Base-by-base conservation (phyloP, 1,284 basidiomycete genomes). In the Puccinia hordei region DNA sequence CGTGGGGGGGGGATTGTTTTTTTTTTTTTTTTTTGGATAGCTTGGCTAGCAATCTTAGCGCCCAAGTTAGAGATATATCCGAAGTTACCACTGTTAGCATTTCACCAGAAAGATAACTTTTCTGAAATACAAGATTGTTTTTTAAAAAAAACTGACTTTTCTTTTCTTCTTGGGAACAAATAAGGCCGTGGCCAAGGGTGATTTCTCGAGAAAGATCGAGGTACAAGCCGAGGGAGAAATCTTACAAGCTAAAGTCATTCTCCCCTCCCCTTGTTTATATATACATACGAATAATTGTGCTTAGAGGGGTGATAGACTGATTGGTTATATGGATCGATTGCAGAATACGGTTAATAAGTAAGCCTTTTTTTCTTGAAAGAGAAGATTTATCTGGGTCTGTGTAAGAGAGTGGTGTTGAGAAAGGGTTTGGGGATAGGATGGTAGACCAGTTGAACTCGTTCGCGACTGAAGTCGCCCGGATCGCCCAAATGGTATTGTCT, bases 141-240 rank as follows among this genome's bases (percentile, higher is more conserved):
- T n/a, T n/a, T n/a, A n/a, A n/a, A n/a, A n/a, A n/a, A n/a, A n/a
- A n/a, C n/a, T n/a, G n/a, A n/a, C n/a, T n/a, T n/a, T n/a, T n/a
- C n/a, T n/a, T n/a, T n/a, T 69, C 24, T 2, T 10, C 35, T 24
- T 17, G 24, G 35, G 33, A 6, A 1, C 2, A 30, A 38, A n/a
- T n/a, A n/a, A 79, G 76, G 85, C 85, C 38, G 85, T 86, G 30
- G 85, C 85, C 24, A 85, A 85, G 78, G 85, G 85, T 51, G 85
- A 86, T 78, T 83, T 86, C 30, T 85, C 85, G 72, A 84, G 85
- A 74, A 85, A 84, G 53, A 86, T 86, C 80, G 85, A 86, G 78
- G 85, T 86, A 38, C 83, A 85, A 55, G 85, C 85, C 17, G 85
- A 86, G 81, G 85, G 85, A 35, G 85, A 86, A 82, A 86, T 86